A percentile compares a stretch with the other conserved stretches of the same genome.
Conservation (phyloP, 192 early-diverging fungal genomes). For the Coemansia sp. region DNA sequence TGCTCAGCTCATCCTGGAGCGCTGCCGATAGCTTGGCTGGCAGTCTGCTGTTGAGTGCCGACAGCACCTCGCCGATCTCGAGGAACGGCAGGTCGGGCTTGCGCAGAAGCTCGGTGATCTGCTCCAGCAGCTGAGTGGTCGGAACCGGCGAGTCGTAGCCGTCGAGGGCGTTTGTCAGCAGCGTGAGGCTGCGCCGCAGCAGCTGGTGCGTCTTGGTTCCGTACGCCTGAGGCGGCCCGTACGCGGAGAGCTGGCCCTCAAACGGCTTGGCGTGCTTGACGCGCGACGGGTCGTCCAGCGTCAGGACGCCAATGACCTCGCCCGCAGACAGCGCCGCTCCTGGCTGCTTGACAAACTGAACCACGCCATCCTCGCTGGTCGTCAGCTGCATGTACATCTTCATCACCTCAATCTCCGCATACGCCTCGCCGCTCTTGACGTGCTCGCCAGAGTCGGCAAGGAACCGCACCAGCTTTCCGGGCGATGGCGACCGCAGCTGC, state of each 20-base stretch:
- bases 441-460: slow-evolving; percentile 93
- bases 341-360: slow-evolving; percentile 85
- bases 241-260: slow-evolving; percentile 67
- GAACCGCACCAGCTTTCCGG: slow-evolving; percentile 94
- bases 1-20: slow-evolving; percentile 53
- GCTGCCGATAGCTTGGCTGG: slow-evolving; percentile 65
- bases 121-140: slow-evolving; percentile 63
- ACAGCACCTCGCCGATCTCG: slow-evolving; percentile 78
- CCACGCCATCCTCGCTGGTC: slow-evolving; percentile 85
- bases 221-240: slow-evolving; percentile 76
- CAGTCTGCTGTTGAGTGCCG: slow-evolving; percentile 82
- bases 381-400: slow-evolving; percentile 99
- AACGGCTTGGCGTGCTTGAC: slow-evolving; percentile 89
- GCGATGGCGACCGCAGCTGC: slow-evolving; percentile 91
- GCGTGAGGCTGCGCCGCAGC: slow-evolving; percentile 61
- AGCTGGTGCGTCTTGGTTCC: slow-evolving; percentile 91
- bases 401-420: slow-evolving; percentile 99
- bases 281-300: slow-evolving; percentile 89
- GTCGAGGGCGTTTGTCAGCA: slow-evolving; percentile 68
- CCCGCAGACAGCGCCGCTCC: slow-evolving; percentile 82
- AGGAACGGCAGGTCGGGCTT: slow-evolving; percentile 81
- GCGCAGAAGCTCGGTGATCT: slow-evolving; percentile 71
- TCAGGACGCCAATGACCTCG: slow-evolving; percentile 90
- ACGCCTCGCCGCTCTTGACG: slow-evolving; percentile 83
- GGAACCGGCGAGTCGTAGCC: slow-evolving; percentile 78